A percentile compares a stretch with the other conserved stretches of the same genome.
These are phyloP conservation scores for Picochlorum sp. DNA, from an alignment of 139 green algal species.

Conservation along the genomic window DNA sequence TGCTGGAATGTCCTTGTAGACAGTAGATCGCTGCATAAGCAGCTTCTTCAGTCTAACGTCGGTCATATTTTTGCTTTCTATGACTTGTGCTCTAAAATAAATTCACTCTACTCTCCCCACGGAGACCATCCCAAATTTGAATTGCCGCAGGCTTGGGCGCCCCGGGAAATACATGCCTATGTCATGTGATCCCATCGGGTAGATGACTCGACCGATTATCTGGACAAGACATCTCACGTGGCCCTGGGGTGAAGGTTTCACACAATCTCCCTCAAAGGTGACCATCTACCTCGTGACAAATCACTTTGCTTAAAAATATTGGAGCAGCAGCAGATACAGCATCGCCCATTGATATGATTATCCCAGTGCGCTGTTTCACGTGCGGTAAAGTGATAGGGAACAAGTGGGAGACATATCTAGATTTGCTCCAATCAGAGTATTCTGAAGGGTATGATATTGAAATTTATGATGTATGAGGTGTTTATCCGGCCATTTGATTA, in stretches of 20 bases:
- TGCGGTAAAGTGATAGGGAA: slow-evolving; percentile 99
- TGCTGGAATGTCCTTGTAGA: slow-evolving; percentile 17
- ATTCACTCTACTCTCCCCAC: too few relatives aligned
- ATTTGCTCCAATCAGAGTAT: slow-evolving; percentile 83
- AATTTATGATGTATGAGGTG: slow-evolving; percentile 1
- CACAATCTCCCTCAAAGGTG: neutral
- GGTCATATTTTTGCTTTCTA: slow-evolving; percentile 5
- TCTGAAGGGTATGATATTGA: slow-evolving; percentile 48
- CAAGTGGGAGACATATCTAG: slow-evolving; percentile 99
- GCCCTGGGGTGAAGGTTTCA: too few relatives aligned
- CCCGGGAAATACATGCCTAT: too few relatives aligned
- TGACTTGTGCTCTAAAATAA: too few relatives aligned
- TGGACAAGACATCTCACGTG: too few relatives aligned
- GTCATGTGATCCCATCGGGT: too few relatives aligned
- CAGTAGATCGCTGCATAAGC: slow-evolving; percentile 10
- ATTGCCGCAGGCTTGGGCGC: too few relatives aligned
- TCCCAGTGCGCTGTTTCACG: slow-evolving; percentile 96
- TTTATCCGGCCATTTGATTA: neutral
- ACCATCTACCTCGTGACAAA: neutral
- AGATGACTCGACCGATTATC: too few relatives aligned
- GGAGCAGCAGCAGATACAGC: neutral
- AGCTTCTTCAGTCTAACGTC: slow-evolving; percentile 11
- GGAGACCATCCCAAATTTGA: too few relatives aligned
- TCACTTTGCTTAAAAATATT: neutral
- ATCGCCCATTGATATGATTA: slow-evolving; percentile 76